phyloP scores from a whole-genome alignment of 768 basidiomycete species.

The Kwoniella bestiolae region DNA sequence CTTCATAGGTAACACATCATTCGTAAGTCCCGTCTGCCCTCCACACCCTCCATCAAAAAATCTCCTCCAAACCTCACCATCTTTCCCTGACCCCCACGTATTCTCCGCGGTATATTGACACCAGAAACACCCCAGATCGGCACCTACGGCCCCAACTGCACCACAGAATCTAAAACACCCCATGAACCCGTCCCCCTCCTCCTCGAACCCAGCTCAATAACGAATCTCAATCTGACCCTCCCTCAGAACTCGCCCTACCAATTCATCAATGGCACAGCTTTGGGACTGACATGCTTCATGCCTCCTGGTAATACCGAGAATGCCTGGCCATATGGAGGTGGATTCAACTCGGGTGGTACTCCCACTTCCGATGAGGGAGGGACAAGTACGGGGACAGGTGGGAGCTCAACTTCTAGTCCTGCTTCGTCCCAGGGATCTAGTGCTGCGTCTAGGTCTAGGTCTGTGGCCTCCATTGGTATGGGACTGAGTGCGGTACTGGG shows the following conservation, averaged over 20 bases:
- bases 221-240: constrained; percentile 42
- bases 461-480: not conserved
- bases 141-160: constrained; percentile 45
- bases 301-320: constrained; percentile 21
- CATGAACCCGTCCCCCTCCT: constrained; percentile 35
- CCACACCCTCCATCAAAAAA: not conserved
- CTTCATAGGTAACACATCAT: constrained; percentile 41
- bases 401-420: not conserved
- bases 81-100: not conserved
- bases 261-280: constrained; percentile 38
- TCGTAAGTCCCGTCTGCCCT: constrained; percentile 32
- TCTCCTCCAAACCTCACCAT: not conserved
- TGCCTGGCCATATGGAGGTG: constrained; percentile 45
- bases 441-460: not conserved
- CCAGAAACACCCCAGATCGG: constrained; percentile 41
- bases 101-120: no score
- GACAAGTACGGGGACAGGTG: no score
- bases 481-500: not conserved
- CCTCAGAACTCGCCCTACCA: constrained; percentile 16
- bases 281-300: constrained; percentile 45
- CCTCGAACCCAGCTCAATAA: constrained; percentile 23
- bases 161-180: constrained; percentile 32
- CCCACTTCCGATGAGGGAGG: not conserved
- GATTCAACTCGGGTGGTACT: constrained; percentile 8
- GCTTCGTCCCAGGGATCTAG: not conserved